Evolutionary conservation across 306 rosid species (phyloP), one percentile per base, ranked within the genome.

Genomic region (Mimosa bimucronata): DNA sequence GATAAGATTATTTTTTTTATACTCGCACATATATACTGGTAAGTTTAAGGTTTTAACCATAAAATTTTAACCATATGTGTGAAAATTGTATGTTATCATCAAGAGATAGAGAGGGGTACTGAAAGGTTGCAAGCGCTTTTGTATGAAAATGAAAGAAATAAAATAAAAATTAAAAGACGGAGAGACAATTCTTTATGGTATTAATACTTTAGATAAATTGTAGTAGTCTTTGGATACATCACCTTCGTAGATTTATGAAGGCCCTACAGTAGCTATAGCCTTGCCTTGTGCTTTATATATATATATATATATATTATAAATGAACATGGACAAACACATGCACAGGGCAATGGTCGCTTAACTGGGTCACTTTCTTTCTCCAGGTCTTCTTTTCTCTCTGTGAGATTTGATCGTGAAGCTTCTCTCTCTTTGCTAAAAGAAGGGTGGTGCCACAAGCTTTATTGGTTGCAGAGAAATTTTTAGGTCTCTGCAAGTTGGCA

Each of bases 381-480:
- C 44, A 46, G 28, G 42, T 72, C 21, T 26, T 44, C 57, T 61
- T 62, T 65, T 42, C n/a, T 29, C n/a, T 44, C 34, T 66, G 66
- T 66, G 64, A 81, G 73, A 73, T 67, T 71, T 29, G 82, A 66
- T 81, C 74, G 55, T 83, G 80, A 65, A 79, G 77, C 66, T 76
- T 80, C 60, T 70, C 70, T 80, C 50, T 75, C 60, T 70, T 18
- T 50, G 77, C 76, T 2, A 67, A 73, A 53, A 21, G 48, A 58
- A 25, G 57, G 84, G 81, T 52, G 78, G 84, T 86, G 83, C 71
- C 83, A 79, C 78, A 42, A 73, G 66, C 94, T 90, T 90, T 90
- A 88, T 88, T 82, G 94, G 84, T 88, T 85, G 86, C 92, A 79
- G 94, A 85, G 92, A 85, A 85, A 85, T 50, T 83, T 21, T 83